Base-by-base conservation (phyloP, 768 basidiomycete genomes). In the Kwoniella dejecticola region DNA sequence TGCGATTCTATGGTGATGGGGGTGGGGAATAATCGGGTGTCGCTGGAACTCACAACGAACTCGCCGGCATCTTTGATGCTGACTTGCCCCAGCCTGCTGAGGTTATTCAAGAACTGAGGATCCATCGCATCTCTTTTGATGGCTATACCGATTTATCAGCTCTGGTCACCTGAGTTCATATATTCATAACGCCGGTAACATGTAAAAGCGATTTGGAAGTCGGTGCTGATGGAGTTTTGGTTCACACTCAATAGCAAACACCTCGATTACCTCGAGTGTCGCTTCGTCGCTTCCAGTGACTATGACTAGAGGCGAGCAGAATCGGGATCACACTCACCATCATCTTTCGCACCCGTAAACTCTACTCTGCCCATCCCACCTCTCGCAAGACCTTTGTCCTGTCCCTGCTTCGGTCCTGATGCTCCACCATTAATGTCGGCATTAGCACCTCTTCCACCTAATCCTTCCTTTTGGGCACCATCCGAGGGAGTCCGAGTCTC, bases 81-180 rank as follows among this genome's bases (percentile, higher is more conserved):
- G 1, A 79, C 77, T 56, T 66, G 76, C 23, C 77, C 77, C 8
- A 79, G 44, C 24, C 53, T 66, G 23, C 67, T 71, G 13, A 79
- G 60, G 63, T 79, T 79, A 5, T 64, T 49, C 60, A 72, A 62
- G 52, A 79, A 79, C 42, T 79, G 71, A 19, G 77, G 77, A 66
- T 79, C 77, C 56, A 66, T 62, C 1, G 62, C 74, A 49, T 79
- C 77, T 53, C 63, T 24, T 21, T 46, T 63, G 29, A 78, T 67
- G 17, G 65, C 77, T 74, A n/a, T n/a, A n/a, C n/a, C n/a, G n/a
- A n/a, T n/a, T 27, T n/a, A 36, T 13, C 42, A 17, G n/a, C n/a
- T 44, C 42, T n/a, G 17, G 4, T 17, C n/a, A 5, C n/a, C 7
- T 44, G 38, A 44, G 42, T 5, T n/a, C 42, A 17, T 17, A 17